A percentile compares a stretch with the other conserved stretches of the same genome.
Evolutionary conservation across 129 eudicot genomes (phyloP).

Genomic region (Lonicera japonica): DNA sequence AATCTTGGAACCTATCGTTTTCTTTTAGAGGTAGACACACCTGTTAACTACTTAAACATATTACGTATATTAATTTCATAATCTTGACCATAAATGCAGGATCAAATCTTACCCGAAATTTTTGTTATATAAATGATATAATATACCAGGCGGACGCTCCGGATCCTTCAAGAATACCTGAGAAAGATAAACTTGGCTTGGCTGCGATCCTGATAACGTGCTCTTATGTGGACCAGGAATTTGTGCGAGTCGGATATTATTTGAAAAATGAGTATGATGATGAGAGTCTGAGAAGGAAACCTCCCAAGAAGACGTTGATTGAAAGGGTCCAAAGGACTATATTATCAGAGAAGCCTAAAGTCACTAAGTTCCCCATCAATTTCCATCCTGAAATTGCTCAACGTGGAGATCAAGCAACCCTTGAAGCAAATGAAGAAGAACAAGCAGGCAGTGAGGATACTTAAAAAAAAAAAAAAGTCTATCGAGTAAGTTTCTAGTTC

Average conservation of each 20-base stretch:
- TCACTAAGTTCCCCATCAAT: conserved; percentile 86
- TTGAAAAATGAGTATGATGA: conserved; percentile 91
- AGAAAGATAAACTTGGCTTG: conserved; percentile 89
- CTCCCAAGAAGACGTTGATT: conserved; percentile 70
- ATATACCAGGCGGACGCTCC: conserved; percentile 85
- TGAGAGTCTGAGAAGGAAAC: conserved; percentile 72
- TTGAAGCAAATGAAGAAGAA: conserved; percentile 23
- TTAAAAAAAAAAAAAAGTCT: no score
- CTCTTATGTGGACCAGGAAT: conserved; percentile 90
- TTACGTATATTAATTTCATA: background rate
- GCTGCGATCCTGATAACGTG: conserved; percentile 81
- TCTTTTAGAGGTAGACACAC: conserved; percentile 62
- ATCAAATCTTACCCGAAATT: background rate
- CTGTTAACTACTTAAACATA: background rate
- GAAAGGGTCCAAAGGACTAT: conserved; percentile 80
- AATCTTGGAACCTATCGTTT: conserved; percentile 89
- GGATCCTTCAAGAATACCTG: conserved; percentile 82
- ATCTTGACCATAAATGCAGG: background rate
- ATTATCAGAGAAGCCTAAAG: conserved; percentile 78
- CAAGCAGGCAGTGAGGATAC: no score
- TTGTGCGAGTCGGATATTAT: conserved; percentile 82
- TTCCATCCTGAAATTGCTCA: conserved; percentile 76
- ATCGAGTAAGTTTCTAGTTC: no score
- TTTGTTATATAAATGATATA: background rate
- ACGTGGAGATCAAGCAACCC: conserved; percentile 53